A percentile compares a stretch with the other conserved stretches of the same genome.
phyloP scores from a whole-genome alignment of 2,329 filamentous ascomycete species.

The Fusarium brevicatenulatum region DNA sequence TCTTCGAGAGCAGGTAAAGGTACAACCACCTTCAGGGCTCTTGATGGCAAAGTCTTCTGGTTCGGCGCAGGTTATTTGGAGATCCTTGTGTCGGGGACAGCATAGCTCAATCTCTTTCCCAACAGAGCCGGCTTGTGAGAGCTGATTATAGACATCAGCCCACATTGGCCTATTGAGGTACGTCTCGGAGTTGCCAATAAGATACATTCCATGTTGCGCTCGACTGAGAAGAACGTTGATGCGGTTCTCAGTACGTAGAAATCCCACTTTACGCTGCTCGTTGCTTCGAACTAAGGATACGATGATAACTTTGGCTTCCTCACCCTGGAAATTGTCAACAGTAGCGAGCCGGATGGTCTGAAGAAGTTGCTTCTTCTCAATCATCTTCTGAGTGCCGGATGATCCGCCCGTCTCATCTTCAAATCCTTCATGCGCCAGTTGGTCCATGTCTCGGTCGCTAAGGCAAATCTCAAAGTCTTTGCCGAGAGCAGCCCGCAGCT shows the following conservation, averaged over 20 bases:
- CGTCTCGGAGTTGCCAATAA: constrained; percentile 73
- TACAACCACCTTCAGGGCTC: constrained; percentile 71
- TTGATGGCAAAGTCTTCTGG: constrained; percentile 66
- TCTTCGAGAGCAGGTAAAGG: constrained; percentile 58
- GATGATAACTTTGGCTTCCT: constrained; percentile 77
- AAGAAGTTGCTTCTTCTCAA: constrained; percentile 51
- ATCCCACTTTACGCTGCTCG: constrained; percentile 65
- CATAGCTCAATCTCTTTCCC: constrained; percentile 62
- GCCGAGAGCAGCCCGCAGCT: constrained; percentile 58
- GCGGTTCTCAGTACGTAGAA: constrained; percentile 72
- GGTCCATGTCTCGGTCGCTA: constrained; percentile 69
- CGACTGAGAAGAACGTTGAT: constrained; percentile 76
- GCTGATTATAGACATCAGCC: constrained; percentile 26
- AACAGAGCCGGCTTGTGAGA: constrained; percentile 50
- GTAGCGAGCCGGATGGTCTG: constrained; percentile 68
- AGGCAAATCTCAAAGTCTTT: constrained; percentile 69
- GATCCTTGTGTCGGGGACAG: constrained; percentile 68
- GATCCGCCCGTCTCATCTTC: neutral
- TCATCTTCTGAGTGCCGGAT: neutral
- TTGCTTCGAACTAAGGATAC: constrained; percentile 79
- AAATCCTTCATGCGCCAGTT: constrained; percentile 48
- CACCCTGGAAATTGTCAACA: constrained; percentile 81
- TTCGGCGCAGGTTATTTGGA: constrained; percentile 51
- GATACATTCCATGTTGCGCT: constrained; percentile 73
- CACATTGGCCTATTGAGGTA: constrained; percentile 67